phyloP scores from a whole-genome alignment of 2,329 filamentous ascomycete species.

The Trichoderma afroharzianum region DNA sequence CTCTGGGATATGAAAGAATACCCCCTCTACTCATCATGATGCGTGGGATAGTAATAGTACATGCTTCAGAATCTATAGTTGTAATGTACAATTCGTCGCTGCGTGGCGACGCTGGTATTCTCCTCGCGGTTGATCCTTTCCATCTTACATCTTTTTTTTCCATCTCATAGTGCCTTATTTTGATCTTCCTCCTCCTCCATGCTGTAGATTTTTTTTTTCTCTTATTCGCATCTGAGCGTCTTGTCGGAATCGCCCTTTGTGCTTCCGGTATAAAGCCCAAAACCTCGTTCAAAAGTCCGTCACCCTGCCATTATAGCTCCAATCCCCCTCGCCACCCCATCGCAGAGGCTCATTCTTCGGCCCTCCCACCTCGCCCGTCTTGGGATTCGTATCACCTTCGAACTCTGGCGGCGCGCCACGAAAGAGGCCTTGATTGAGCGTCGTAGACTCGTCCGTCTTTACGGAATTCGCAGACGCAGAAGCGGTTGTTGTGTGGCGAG shows the following conservation, averaged over 20 bases:
- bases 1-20: not conserved
- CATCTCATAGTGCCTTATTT: no score
- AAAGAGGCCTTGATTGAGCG: constrained; percentile 59
- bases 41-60: constrained; percentile 4
- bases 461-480: no score
- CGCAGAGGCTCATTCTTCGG: constrained; percentile 95
- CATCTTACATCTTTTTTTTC: not conserved
- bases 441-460: constrained; percentile 22
- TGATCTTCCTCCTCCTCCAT: not conserved
- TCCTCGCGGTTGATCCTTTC: not conserved
- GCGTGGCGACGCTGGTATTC: not conserved
- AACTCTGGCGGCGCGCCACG: constrained; percentile 86
- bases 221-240: not conserved
- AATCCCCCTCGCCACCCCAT: constrained; percentile 74
- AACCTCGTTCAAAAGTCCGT: constrained; percentile 70
- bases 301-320: constrained; percentile 92
- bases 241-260: not conserved
- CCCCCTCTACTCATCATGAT: constrained; percentile 7
- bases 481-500: constrained; percentile 19
- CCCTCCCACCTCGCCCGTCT: constrained; percentile 91
- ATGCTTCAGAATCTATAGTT: not conserved
- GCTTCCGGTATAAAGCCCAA: not conserved
- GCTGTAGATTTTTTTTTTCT: not conserved
- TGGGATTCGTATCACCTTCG: constrained; percentile 84
- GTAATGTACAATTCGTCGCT: constrained; percentile 6